Evolutionary conservation across 2,329 filamentous ascomycete species (phyloP), one percentile per base, ranked within the genome.

Genomic region (Remersonia thermophila): DNA sequence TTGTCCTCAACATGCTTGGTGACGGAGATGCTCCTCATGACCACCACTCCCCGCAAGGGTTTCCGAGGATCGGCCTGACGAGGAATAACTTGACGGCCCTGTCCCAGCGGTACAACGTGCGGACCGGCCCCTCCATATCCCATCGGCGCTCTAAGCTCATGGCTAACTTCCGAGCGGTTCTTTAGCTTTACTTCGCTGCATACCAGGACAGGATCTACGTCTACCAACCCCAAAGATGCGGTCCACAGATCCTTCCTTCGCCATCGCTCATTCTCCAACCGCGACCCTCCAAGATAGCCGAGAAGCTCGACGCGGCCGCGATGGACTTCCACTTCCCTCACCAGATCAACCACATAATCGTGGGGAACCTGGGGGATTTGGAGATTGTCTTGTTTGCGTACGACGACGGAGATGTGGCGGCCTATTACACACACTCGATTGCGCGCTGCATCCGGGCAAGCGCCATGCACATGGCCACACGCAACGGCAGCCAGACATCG

Each of bases 361-460:
- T 81, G 17, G 80, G 80, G 12, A 70, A 80, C 32, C 58, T 89
- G 10, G 83, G 83, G 0, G 59, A 67, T 6, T 63, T 80, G 34
- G 83, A 91, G 55, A 69, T 86, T 20, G 47, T 89, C 4, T 55
- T 84, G 3, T 59, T 77, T 30, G 70, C 66, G 26, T 83, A 73
- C 39, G 83, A 89, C 47, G 80, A 85, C 42, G 83, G 83, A 6
- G 83, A 89, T 51, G 70, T 86, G 2, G 62, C 75, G 32, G 80
- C 71, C 6, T 87, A 82, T 54, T 76, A 80, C 50, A 79, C 75
- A 1, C 65, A 66, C 32, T 60, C 56, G 6, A 64, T 76, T 37
- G 60, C 55, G 20, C 58, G 62, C 10, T 62, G 59, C 27, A 55
- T 78, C 27, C 55, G 59, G 33, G 36, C 32, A 4, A 36, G 30